These are phyloP conservation scores for Pythium aquatile DNA, from an alignment of 352 stramenopile species.

Conservation along the genomic window DNA sequence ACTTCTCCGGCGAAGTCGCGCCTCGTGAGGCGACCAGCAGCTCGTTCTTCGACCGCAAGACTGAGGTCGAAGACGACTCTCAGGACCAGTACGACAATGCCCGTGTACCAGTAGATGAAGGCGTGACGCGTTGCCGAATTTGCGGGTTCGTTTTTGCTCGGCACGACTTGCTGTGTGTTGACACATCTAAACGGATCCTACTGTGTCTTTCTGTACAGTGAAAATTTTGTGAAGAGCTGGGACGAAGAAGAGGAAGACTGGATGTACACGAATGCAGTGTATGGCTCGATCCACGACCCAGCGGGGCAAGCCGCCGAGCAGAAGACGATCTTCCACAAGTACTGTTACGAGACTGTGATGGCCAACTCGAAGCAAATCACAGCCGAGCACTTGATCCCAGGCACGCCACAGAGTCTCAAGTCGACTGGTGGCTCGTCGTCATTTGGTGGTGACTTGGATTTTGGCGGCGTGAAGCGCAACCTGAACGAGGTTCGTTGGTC, in stretches of 20 bases:
- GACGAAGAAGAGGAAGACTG: conserved; percentile 89
- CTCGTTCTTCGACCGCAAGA: conserved; percentile 71
- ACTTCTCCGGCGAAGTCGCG: conserved; percentile 60
- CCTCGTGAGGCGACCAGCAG: conserved; percentile 74
- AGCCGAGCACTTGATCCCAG: conserved; percentile 67
- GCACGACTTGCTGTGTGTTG: neutral
- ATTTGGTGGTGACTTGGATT: conserved; percentile 26
- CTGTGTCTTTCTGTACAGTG: conserved; percentile 30
- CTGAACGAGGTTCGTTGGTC: conserved; percentile 36
- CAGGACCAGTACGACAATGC: conserved; percentile 67
- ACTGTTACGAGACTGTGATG: conserved; percentile 86
- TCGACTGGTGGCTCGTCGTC: conserved; percentile 21
- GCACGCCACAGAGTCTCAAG: conserved; percentile 36
- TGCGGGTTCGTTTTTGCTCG: conserved; percentile 49
- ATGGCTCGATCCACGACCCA: conserved; percentile 67
- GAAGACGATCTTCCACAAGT: conserved; percentile 89
- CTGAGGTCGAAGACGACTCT: conserved; percentile 44
- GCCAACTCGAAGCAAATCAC: conserved; percentile 81
- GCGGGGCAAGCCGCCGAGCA: conserved; percentile 39
- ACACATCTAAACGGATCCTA: neutral
- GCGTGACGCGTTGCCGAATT: conserved; percentile 79
- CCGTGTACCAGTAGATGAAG: conserved; percentile 75
- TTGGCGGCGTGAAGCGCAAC: conserved; percentile 47
- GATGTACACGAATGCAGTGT: conserved; percentile 88
- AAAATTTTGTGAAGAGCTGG: conserved; percentile 82